Evolutionary conservation across 768 basidiomycete genomes (phyloP), one percentile per base, ranked within the genome.

Genomic region (Punctularia strigosozonata): DNA sequence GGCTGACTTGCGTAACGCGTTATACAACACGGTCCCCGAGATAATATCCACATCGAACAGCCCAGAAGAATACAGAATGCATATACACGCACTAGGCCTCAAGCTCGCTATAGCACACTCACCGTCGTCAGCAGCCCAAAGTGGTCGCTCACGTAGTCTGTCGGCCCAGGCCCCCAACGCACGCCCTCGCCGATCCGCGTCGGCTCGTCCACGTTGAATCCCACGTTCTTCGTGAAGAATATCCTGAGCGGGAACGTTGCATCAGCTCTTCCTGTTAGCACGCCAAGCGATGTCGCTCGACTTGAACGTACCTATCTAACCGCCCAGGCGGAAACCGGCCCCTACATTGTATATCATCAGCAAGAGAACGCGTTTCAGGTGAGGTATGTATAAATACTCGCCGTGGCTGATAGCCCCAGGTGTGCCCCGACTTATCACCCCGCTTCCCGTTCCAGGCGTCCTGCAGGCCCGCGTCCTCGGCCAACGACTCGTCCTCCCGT

Each of bases 131-230:
- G 47, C 38, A 86, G 57, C 4, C 80, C 83, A 53, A 60, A 77
- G 44, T 86, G 83, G 47, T 86, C 83, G 47, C 77, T 82, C 15
- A 69, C 64, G 69, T 71, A 84, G 3, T 56, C n/a, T n/a, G n/a
- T n/a, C n/a, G n/a, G 57, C 3, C 61, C 66, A 13, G 43, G 21
- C 28, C 41, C 41, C 14, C 65, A 65, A 51, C 62, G 68, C 28
- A 75, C 47, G 1, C 68, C 77, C 23, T 75, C 56, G 3, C 81
- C 84, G 24, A 85, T 65, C 31, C 62, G 61, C 47, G 60, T 50
- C 0, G 78, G 75, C 30, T 68, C 62, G 5, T 71, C 69, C 25
- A 84, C 63, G 36, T 62, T 62, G 40, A 75, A 63, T 5, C 65
- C 66, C 35, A 63, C 60, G 12, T 65, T 60, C 6, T 68, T 55